phyloP scores from a whole-genome alignment of 1,284 basidiomycete species.

The Ganoderma sinense region DNA sequence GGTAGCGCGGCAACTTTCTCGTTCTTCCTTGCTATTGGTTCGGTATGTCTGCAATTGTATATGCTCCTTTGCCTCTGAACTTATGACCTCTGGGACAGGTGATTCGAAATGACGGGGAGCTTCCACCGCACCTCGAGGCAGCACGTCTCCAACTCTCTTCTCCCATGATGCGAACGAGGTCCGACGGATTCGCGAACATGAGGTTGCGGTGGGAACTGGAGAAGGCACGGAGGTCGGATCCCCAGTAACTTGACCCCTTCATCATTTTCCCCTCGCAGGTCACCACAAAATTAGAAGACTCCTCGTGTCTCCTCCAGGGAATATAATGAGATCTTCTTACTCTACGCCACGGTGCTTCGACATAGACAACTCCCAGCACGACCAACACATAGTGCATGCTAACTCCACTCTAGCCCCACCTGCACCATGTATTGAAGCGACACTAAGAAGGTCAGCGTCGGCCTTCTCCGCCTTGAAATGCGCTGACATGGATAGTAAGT shows the following conservation, averaged over 20 bases:
- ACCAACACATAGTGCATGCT: too few relatives aligned
- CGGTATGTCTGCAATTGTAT: conserved; percentile 53
- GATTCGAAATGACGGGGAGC: conserved; percentile 71
- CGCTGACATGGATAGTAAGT: too few relatives aligned
- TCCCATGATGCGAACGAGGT: conserved; percentile 62
- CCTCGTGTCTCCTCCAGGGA: neutral
- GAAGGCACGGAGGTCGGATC: conserved; percentile 39
- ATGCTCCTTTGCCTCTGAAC: neutral
- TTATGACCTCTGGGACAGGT: conserved; percentile 53
- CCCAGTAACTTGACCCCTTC: neutral
- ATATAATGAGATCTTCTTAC: neutral
- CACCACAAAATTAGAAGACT: neutral
- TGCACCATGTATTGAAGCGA: too few relatives aligned
- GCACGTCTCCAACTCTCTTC: conserved; percentile 62
- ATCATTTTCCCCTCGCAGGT: neutral
- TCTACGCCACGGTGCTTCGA: neutral
- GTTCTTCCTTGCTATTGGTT: conserved; percentile 87
- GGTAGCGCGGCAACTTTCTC: conserved; percentile 88
- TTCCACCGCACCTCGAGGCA: conserved; percentile 67
- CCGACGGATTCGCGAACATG: conserved; percentile 73
- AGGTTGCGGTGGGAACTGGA: conserved; percentile 77
- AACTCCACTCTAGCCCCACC: too few relatives aligned
- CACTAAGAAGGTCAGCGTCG: too few relatives aligned
- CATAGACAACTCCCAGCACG: neutral
- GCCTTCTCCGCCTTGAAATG: too few relatives aligned